Evolutionary conservation across 2,329 filamentous ascomycete species (phyloP).

Genomic region (Aspergillus oerlinghausenensis): DNA sequence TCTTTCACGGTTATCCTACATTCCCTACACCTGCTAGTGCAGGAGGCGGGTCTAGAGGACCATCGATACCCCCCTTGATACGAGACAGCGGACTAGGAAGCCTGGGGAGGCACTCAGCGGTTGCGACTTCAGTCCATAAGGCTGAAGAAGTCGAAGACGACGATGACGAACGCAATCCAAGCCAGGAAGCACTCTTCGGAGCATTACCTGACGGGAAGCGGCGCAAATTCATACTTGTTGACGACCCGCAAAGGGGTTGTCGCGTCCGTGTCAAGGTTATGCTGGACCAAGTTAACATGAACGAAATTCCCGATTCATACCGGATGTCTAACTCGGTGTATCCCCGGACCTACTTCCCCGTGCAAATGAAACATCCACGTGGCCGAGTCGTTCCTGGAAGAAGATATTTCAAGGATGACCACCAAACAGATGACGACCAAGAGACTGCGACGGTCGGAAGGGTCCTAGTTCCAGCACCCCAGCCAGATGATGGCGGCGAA

Average conservation of each 20-base stretch:
- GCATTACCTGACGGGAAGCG: constrained; percentile 85
- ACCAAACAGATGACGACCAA: constrained; percentile 46
- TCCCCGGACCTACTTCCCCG: constrained; percentile 84
- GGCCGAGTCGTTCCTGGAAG: constrained; percentile 65
- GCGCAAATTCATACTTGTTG: constrained; percentile 93
- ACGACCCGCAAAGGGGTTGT: constrained; percentile 76
- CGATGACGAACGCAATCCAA: constrained; percentile 27
- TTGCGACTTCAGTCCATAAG: constrained; percentile 30
- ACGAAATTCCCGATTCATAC: constrained; percentile 94
- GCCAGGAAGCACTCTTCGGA: constrained; percentile 70
- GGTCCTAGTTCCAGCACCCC: constrained; percentile 55
- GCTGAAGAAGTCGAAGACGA: constrained; percentile 19
- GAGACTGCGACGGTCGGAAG: constrained; percentile 34
- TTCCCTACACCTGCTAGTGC: constrained; percentile 55
- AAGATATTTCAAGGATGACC: constrained; percentile 68
- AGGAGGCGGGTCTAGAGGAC: constrained; percentile 49
- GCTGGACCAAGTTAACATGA: constrained; percentile 88
- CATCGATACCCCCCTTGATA: constrained; percentile 62
- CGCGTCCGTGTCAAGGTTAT: constrained; percentile 85
- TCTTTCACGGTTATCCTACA: constrained; percentile 66
- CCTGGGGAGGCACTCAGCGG: constrained; percentile 28
- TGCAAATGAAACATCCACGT: constrained; percentile 85
- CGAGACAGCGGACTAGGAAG: constrained; percentile 50
- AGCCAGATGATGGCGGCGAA: constrained; percentile 68
- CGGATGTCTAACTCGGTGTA: constrained; percentile 85